A percentile compares a stretch with the other conserved stretches of the same genome.
Conservation (phyloP, 139 green algal species). For the Nannochloris sp. region DNA sequence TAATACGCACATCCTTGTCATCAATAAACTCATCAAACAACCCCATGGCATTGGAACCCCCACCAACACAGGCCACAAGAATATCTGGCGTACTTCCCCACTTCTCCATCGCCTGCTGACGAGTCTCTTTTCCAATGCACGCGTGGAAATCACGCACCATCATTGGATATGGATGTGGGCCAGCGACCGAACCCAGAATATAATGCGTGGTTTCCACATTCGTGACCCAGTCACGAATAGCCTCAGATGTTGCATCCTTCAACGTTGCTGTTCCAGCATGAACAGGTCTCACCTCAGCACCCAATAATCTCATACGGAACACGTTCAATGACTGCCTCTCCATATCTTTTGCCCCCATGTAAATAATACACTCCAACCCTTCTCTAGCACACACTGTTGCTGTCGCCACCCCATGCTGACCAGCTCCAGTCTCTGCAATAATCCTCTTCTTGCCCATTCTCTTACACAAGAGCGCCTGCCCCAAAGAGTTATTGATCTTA, state of each 20-base stretch:
- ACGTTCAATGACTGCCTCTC: constrained; percentile 96
- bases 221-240: constrained; percentile 99
- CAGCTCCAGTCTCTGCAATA: constrained; percentile 96
- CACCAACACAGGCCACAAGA: constrained; percentile 93
- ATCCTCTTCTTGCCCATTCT: constrained; percentile 93
- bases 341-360: constrained; percentile 99
- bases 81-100: constrained; percentile 86
- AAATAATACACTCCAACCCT: constrained; percentile 94
- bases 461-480: constrained; percentile 87
- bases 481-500: constrained; percentile 99
- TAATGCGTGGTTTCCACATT: constrained; percentile 99
- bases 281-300: constrained; percentile 87
- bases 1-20: constrained; percentile 69
- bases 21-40: constrained; percentile 98
- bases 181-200: constrained; percentile 93
- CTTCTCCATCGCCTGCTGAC: constrained; percentile 68
- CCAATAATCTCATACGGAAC: constrained; percentile 96
- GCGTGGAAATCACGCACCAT: constrained; percentile 98
- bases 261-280: constrained; percentile 86
- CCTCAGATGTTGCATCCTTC: constrained; percentile 96
- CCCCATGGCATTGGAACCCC: constrained; percentile 97
- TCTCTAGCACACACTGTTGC: constrained; percentile 92
- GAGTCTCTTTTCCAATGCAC: constrained; percentile 85
- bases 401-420: constrained; percentile 97
- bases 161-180: constrained; percentile 98